Conservation (phyloP, 2,329 filamentous ascomycete species). For the Colletotrichum salicis region DNA sequence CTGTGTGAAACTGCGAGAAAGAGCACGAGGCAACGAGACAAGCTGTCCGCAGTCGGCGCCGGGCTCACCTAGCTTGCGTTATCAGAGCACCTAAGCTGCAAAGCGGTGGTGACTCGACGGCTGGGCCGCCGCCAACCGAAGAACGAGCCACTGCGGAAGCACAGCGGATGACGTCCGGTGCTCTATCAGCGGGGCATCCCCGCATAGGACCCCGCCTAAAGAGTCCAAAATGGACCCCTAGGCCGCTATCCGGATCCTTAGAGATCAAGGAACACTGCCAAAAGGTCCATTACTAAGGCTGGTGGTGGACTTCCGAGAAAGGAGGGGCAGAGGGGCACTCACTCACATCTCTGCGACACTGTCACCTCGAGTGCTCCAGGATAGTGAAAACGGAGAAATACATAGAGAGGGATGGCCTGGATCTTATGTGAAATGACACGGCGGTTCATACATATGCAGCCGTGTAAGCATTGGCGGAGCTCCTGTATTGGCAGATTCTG, state of each 20-base stretch:
- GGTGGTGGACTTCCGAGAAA: conserved; percentile 8
- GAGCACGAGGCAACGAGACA: neutral
- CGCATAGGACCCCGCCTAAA: conserved; percentile 7
- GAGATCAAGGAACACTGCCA: neutral
- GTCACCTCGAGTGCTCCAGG: neutral
- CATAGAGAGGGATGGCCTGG: neutral
- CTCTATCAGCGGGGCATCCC: conserved; percentile 22
- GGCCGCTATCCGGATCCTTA: neutral
- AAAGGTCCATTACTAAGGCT: neutral
- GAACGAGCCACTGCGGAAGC: conserved; percentile 26
- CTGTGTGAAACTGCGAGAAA: conserved; percentile 2
- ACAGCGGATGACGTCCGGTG: conserved; percentile 28
- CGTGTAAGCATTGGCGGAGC: neutral
- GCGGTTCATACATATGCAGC: neutral
- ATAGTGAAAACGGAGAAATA: neutral
- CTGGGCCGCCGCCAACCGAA: conserved; percentile 34
- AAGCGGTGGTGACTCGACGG: conserved; percentile 7
- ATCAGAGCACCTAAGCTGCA: neutral
- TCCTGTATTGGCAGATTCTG: neutral
- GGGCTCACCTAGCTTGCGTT: neutral
- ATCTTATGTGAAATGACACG: neutral
- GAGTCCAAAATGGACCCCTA: neutral
- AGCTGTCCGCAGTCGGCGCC: conserved; percentile 5
- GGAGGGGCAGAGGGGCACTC: neutral
- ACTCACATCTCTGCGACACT: neutral